Conservation (phyloP, 148 eudicot genomes). For the Vaccinium vitisidaea region DNA sequence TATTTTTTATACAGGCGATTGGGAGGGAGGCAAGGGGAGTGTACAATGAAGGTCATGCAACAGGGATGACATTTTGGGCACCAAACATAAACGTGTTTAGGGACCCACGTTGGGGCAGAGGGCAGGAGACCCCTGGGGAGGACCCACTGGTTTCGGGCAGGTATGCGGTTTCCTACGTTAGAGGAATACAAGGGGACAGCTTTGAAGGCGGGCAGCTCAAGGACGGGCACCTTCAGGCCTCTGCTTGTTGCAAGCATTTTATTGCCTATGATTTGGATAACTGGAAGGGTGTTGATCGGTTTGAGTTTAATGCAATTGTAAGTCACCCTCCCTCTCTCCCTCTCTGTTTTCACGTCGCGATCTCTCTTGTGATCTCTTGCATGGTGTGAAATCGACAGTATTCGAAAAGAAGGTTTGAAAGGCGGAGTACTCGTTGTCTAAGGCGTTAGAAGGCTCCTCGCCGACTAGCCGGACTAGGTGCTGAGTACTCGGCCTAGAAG, state of each 20-base stretch:
- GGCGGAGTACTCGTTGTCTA: not conserved
- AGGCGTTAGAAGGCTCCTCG: too few relatives aligned
- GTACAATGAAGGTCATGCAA: constrained; percentile 73
- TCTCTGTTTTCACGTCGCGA: not conserved
- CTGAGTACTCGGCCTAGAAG: too few relatives aligned
- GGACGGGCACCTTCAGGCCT: constrained; percentile 55
- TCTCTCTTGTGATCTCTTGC: not conserved
- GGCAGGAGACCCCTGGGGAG: constrained; percentile 86
- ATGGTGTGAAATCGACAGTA: too few relatives aligned
- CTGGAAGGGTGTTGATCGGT: constrained; percentile 60
- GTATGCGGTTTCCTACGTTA: constrained; percentile 65
- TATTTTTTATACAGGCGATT: constrained; percentile 40
- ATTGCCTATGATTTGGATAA: constrained; percentile 79
- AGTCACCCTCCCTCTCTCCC: constrained; percentile 17
- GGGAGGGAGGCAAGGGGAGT: constrained; percentile 79
- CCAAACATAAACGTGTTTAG: constrained; percentile 81
- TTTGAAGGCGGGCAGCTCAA: constrained; percentile 43
- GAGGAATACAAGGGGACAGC: constrained; percentile 73
- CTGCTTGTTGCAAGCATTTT: constrained; percentile 85
- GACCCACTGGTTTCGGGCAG: constrained; percentile 57
- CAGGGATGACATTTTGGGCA: constrained; percentile 88
- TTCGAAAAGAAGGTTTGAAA: too few relatives aligned
- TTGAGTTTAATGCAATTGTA: constrained; percentile 60
- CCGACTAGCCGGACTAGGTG: too few relatives aligned
- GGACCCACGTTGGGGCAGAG: constrained; percentile 93